Percentiles rank a stretch among this genome's conserved stretches.
phyloP scores from a whole-genome alignment of 2,329 filamentous ascomycete genomes.

The Biscogniauxia marginata region DNA sequence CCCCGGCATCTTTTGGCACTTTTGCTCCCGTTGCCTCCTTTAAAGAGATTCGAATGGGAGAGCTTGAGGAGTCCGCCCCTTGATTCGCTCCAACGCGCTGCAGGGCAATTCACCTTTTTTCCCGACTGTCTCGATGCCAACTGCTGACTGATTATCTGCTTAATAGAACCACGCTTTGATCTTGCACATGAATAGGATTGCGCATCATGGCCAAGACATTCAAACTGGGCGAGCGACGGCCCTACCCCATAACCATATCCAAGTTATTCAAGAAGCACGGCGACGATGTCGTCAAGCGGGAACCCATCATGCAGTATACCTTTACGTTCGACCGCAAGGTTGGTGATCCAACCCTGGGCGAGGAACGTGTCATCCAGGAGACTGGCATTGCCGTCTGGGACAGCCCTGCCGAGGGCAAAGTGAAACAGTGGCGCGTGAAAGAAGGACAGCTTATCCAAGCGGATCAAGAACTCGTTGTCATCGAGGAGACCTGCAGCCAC shows the following conservation, averaged over 20 bases:
- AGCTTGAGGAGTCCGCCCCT: too few relatives aligned
- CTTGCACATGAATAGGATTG: not conserved
- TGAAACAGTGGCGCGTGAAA: conserved; percentile 73
- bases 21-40: too few relatives aligned
- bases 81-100: too few relatives aligned
- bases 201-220: conserved; percentile 44
- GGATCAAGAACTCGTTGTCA: conserved; percentile 63
- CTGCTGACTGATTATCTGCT: not conserved
- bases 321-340: conserved; percentile 79
- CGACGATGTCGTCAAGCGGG: conserved; percentile 72
- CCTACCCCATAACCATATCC: conserved; percentile 91
- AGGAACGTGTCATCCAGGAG: conserved; percentile 64
- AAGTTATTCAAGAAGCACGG: conserved; percentile 75
- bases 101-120: too few relatives aligned
- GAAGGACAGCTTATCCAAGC: conserved; percentile 63
- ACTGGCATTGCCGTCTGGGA: conserved; percentile 77
- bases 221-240: conserved; percentile 62
- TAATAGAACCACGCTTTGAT: not conserved
- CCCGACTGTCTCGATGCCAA: not conserved
- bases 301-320: conserved; percentile 80
- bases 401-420: conserved; percentile 76
- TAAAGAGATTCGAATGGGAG: too few relatives aligned
- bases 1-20: too few relatives aligned
- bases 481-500: conserved; percentile 90
- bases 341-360: conserved; percentile 60